Percentiles rank a stretch among this genome's conserved stretches.
Conservation (phyloP, 208 protist genomes). For the Angomonas deanei region DNA sequence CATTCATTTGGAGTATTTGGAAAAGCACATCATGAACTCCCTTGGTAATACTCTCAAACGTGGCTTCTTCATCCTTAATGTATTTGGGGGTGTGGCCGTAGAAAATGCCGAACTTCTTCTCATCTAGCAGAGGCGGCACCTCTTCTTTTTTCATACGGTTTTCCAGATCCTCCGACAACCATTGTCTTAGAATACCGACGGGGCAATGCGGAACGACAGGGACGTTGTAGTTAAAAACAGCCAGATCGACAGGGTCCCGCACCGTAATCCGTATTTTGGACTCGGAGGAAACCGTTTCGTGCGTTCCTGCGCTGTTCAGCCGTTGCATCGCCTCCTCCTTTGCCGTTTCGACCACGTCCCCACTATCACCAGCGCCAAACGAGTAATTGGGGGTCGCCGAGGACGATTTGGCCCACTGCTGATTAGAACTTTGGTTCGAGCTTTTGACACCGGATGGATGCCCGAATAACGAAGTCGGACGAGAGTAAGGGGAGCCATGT, state of each 20-base stretch:
- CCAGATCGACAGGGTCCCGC: neutral
- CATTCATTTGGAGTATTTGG: neutral
- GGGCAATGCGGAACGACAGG: constrained; percentile 1
- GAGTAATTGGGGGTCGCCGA: too few species aligned
- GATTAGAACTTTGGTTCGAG: neutral
- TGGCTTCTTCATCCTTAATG: neutral
- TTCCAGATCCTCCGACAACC: neutral
- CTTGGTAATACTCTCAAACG: neutral
- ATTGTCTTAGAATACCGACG: neutral
- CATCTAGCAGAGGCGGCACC: neutral
- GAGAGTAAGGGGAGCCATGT: too few species aligned
- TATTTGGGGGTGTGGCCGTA: neutral
- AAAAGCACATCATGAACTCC: neutral
- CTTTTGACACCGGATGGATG: neutral
- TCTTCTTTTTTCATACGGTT: neutral
- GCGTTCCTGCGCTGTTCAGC: neutral
- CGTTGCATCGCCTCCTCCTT: neutral
- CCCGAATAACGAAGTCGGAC: too few species aligned
- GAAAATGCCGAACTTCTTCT: neutral
- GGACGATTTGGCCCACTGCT: neutral
- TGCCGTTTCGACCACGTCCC: neutral
- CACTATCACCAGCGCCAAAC: too few species aligned
- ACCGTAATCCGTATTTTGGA: neutral
- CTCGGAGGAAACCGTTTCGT: neutral
- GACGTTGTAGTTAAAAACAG: constrained; percentile 1